Base-by-base conservation (phyloP, 1,284 basidiomycete genomes). In the Cutaneotrichosporon arboriforme region DNA sequence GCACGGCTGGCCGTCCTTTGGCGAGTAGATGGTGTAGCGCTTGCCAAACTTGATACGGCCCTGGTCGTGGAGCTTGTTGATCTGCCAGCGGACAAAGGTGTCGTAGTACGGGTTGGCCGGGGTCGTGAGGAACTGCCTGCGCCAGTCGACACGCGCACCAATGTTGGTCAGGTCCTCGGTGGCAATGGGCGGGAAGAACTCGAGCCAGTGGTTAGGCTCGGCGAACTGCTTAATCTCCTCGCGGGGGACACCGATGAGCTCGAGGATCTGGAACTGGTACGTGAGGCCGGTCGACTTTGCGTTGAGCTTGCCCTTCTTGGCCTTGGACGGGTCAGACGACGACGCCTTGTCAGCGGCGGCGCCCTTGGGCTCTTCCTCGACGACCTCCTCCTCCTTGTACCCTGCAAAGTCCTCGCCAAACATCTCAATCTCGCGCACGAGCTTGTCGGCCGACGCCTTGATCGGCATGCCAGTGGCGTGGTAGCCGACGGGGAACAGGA, bases 251-350 rank as follows among this genome's bases (percentile, higher is more conserved):
- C 87, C 87, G 63, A 92, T 88, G 45, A 89, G 88, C 74, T 94
- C 87, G 85, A 98, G 88, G 74, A 98, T 98, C 80, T 98, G 94
- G 82, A 97, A 99, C 74, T 99, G 96, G 77, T 97, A 98, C 52
- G 86, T 87, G 63, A 91, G 80, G 3, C 94, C 94, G 8, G 93
- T 96, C 2, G 87, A 84, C 77, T 99, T 98, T 18, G 90, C 90
- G 31, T 84, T 83, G 22, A 97, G 77, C 77, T 99, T 99, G 54
- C 93, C 94, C 79, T 99, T 99, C 74, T 92, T 96, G 12, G 84
- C 90, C 73, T 97, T 98, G 9, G 75, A 70, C 1, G 71, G 71
- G 60, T 77, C 74, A 35, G 58, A 63, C 8, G 65, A 61, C 46
- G 69, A 65, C 34, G 69, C 68, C 41, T 68, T 67, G 40, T 66